Evolutionary conservation across 495 filamentous ascomycete genomes (phyloP).

Genomic region (Aspergillus baeticus): DNA sequence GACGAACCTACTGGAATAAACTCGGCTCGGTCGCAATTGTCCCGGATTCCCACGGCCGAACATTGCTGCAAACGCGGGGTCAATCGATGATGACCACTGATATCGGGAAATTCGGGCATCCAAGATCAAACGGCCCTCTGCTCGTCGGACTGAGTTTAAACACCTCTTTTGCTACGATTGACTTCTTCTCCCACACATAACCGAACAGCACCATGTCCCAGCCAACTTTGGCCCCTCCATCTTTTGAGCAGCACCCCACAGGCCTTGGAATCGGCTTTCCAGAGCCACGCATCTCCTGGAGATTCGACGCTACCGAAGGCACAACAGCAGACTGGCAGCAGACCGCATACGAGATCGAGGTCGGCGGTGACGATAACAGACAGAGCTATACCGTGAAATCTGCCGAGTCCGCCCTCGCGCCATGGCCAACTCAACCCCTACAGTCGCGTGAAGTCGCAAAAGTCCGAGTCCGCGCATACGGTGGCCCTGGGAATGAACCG

Average conservation of each 20-base stretch:
- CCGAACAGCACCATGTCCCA: background rate
- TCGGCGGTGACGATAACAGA: background rate
- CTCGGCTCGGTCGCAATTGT: background rate
- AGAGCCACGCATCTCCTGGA: background rate
- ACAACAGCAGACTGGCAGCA: background rate
- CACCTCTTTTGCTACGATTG: too few species aligned
- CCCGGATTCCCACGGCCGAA: background rate
- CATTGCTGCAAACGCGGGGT: background rate
- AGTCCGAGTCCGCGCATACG: background rate
- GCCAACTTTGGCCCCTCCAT: background rate
- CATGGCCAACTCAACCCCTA: background rate
- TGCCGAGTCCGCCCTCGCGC: background rate
- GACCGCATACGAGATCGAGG: background rate
- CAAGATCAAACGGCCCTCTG: too few species aligned
- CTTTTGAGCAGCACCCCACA: constrained; percentile 3
- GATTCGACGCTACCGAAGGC: background rate
- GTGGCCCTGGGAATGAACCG: background rate
- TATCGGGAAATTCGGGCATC: too few species aligned
- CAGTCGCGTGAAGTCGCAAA: background rate
- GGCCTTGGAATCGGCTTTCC: background rate
- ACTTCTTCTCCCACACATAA: too few species aligned
- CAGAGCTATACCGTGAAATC: background rate
- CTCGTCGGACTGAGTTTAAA: too few species aligned
- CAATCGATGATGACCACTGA: background rate
- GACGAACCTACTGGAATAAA: background rate